phyloP scores from a whole-genome alignment of 106 monocot genomes.

The Gastrodia elata region DNA sequence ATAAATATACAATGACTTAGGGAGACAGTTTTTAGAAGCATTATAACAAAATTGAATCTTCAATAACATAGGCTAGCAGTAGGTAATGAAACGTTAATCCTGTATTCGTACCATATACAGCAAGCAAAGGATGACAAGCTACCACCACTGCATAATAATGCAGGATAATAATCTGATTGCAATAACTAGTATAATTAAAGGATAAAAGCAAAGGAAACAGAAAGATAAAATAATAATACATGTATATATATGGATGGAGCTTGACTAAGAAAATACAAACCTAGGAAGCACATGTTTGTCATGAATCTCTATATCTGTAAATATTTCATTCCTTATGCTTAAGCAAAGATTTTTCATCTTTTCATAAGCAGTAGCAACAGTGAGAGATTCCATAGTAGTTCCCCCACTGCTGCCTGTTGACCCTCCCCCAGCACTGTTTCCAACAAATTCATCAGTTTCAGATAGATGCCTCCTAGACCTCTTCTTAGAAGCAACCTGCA shows the following conservation, averaged over 20 bases:
- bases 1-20: too few species aligned
- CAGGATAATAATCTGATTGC: background rate
- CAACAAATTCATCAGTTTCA: slow-evolving; percentile 87
- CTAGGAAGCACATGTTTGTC: slow-evolving; percentile 82
- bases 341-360: slow-evolving; percentile 76
- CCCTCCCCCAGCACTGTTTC: slow-evolving; percentile 40
- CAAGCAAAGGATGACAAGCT: background rate
- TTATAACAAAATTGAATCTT: too few species aligned
- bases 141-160: background rate
- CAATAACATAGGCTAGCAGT: too few species aligned
- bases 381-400: slow-evolving; percentile 34
- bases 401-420: slow-evolving; percentile 41
- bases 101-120: background rate
- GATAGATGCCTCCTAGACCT: slow-evolving; percentile 67
- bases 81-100: background rate
- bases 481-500: slow-evolving; percentile 84
- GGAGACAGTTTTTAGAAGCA: too few species aligned
- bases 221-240: background rate
- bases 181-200: background rate
- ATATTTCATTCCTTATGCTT: slow-evolving; percentile 87
- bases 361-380: slow-evolving; percentile 62
- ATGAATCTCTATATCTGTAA: slow-evolving; percentile 92
- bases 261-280: slow-evolving; percentile 19
- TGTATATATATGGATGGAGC: background rate
- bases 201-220: background rate